A percentile compares a stretch with the other conserved stretches of the same genome.
These are phyloP conservation scores for Gorgonomyces haynaldii DNA, from an alignment of 192 early-diverging fungal genomes.

Conservation along the genomic window DNA sequence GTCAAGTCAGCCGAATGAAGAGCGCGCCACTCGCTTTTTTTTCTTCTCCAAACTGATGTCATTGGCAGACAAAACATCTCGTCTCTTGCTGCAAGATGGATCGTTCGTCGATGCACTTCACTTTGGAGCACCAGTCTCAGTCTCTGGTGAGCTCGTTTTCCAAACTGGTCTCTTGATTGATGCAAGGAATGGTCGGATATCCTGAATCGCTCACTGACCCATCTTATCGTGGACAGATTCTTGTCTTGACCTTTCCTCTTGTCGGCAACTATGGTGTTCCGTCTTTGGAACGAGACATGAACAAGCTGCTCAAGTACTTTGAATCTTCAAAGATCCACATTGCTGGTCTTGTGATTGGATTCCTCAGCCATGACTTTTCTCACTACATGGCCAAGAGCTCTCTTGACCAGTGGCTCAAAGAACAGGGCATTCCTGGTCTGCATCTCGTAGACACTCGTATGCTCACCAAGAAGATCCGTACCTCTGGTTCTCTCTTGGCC, in stretches of 20 bases:
- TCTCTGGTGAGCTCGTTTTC: constrained; percentile 96
- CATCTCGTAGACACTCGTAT: constrained; percentile 95
- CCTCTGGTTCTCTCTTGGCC: constrained; percentile 76
- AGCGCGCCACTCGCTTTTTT: too few species aligned
- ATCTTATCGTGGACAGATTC: constrained; percentile 95
- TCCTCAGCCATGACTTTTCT: constrained; percentile 82
- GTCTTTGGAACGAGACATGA: constrained; percentile 70
- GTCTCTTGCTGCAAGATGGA: constrained; percentile 80
- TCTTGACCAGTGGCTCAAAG: constrained; percentile 80
- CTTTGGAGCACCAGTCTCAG: constrained; percentile 75
- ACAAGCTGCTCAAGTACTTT: constrained; percentile 87
- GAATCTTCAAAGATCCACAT: constrained; percentile 92
- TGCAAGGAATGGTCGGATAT: constrained; percentile 87
- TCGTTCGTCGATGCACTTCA: constrained; percentile 75
- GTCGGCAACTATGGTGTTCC: constrained; percentile 99
- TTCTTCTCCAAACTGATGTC: too few species aligned
- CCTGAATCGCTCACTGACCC: constrained; percentile 98
- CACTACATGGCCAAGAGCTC: constrained; percentile 85
- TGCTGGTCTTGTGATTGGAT: constrained; percentile 82
- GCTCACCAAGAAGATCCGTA: constrained; percentile 93
- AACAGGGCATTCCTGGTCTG: constrained; percentile 81
- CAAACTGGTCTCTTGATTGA: constrained; percentile 68
- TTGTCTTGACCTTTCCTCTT: constrained; percentile 94
- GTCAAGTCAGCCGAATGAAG: too few species aligned
- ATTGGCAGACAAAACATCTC: too few species aligned